phyloP scores from a whole-genome alignment of 441 rosid species.

The Euphorbia schlechtendalii region DNA sequence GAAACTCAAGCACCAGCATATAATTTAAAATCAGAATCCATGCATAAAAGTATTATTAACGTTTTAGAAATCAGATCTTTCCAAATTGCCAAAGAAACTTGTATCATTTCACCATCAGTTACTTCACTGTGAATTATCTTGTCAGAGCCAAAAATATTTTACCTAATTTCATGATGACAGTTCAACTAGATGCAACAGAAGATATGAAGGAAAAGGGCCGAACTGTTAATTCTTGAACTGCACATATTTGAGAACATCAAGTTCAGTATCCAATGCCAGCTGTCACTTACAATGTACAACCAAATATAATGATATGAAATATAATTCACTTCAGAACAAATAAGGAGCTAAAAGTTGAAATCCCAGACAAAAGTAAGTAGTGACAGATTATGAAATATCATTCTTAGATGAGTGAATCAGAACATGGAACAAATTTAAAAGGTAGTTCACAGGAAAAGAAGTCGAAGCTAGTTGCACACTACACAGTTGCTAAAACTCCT shows the following conservation, averaged over 20 bases:
- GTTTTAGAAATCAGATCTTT: too few species aligned
- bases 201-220: constrained; percentile 12
- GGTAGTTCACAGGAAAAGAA: not conserved
- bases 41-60: not conserved
- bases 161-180: constrained; percentile 29
- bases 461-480: too few species aligned
- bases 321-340: not conserved
- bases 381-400: not conserved
- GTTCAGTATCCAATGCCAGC: constrained; percentile 20
- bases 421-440: not conserved
- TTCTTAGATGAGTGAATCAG: not conserved
- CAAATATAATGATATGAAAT: not conserved
- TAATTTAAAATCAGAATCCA: not conserved
- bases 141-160: constrained; percentile 10
- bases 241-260: constrained; percentile 17
- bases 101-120: not conserved
- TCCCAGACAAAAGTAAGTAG: not conserved
- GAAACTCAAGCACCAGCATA: too few species aligned
- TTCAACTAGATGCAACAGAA: not conserved
- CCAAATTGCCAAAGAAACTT: not conserved
- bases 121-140: too few species aligned
- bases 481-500: too few species aligned
- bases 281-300: not conserved
- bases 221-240: constrained; percentile 2
- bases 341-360: not conserved